Conservation (phyloP, 495 filamentous ascomycete species). For the Penicillium paxilli region DNA sequence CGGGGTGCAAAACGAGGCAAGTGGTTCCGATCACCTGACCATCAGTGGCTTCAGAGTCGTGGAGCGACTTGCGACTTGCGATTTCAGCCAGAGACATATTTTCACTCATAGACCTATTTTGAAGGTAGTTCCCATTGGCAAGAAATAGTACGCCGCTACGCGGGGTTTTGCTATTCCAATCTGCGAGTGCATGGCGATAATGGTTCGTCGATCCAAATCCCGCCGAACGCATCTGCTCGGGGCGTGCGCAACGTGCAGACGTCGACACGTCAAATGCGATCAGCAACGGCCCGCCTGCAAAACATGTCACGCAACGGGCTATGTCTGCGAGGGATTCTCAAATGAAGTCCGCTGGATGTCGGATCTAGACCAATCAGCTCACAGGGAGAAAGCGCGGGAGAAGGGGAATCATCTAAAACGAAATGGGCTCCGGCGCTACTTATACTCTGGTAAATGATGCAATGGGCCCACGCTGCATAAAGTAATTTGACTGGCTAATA, state of each 20-base stretch:
- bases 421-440: slow-evolving; percentile 17
- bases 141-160: no score
- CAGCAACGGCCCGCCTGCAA: slow-evolving; percentile 31
- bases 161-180: neutral
- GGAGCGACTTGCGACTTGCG: no score
- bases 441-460: slow-evolving; percentile 23
- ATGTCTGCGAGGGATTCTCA: slow-evolving; percentile 25
- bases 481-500: neutral
- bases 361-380: slow-evolving; percentile 14
- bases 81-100: no score
- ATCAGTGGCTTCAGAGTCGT: no score
- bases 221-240: neutral
- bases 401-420: neutral
- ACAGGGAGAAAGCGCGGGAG: neutral
- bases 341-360: slow-evolving; percentile 12
- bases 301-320: slow-evolving; percentile 17
- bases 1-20: no score
- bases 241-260: neutral
- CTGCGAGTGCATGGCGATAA: neutral
- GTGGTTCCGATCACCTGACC: slow-evolving; percentile 1
- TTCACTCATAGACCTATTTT: no score
- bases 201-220: neutral
- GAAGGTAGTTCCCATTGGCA: no score
- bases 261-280: slow-evolving; percentile 29
- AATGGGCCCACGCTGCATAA: neutral